Conservation (phyloP, 148 eudicot species). For the Chenopodium suecicum region DNA sequence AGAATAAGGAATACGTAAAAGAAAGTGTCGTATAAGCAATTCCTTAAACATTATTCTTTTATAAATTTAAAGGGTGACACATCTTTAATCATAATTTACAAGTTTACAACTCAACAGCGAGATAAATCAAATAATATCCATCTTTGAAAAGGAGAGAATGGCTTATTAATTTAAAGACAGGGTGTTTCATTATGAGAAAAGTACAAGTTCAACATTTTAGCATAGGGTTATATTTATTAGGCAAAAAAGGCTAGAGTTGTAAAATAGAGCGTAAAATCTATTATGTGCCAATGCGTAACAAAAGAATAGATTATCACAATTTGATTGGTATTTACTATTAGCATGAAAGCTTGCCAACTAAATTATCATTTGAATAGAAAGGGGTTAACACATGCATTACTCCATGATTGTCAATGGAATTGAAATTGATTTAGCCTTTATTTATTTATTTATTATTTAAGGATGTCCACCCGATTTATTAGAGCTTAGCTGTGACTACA, state of each 20-base stretch:
- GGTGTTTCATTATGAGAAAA: background rate
- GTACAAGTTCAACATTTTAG: background rate
- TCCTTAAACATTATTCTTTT: too few species aligned
- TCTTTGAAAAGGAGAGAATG: background rate
- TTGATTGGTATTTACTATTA: too few species aligned
- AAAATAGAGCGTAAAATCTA: too few species aligned
- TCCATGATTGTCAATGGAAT: too few species aligned
- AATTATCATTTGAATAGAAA: too few species aligned
- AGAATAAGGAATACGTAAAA: background rate
- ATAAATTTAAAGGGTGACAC: background rate
- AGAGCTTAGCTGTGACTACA: too few species aligned
- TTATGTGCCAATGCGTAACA: background rate
- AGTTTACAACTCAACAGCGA: too few species aligned
- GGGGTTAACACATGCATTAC: too few species aligned
- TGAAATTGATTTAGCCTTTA: background rate
- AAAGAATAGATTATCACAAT: background rate
- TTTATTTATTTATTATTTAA: too few species aligned
- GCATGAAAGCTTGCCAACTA: too few species aligned
- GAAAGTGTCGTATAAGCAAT: background rate
- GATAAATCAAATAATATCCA: background rate
- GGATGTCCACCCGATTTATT: too few species aligned
- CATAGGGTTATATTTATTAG: background rate
- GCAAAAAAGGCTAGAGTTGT: background rate
- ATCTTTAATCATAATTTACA: background rate
- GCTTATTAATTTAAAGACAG: background rate